Conservation (phyloP, 2,329 filamentous ascomycete species). For the Tolypocladium tundrense region DNA sequence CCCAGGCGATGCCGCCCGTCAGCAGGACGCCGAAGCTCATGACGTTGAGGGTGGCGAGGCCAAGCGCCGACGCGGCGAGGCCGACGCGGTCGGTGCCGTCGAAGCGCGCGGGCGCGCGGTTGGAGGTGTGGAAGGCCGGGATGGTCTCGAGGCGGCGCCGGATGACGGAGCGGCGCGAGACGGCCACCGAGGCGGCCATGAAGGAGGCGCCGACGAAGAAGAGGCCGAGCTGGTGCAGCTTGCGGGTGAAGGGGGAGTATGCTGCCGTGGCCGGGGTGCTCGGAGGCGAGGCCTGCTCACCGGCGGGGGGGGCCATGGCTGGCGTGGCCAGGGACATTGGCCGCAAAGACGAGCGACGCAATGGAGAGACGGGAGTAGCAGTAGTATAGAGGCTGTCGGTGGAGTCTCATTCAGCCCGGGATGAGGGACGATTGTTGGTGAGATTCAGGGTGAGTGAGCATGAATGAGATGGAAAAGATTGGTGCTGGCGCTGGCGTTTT, state of each 20-base stretch:
- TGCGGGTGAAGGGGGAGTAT: conserved; percentile 28
- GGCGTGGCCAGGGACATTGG: neutral
- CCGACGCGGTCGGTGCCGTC: conserved; percentile 27
- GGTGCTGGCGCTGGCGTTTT: neutral
- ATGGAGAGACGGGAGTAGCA: neutral
- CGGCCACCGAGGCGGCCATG: conserved; percentile 57
- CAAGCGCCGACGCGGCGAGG: conserved; percentile 75
- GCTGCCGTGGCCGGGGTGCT: neutral
- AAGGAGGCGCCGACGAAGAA: conserved; percentile 69
- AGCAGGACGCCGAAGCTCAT: conserved; percentile 64
- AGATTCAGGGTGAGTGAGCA: neutral
- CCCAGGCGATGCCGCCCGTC: conserved; percentile 64
- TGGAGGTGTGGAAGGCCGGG: conserved; percentile 64
- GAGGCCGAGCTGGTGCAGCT: conserved; percentile 52
- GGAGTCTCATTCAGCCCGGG: neutral
- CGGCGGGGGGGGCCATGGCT: neutral
- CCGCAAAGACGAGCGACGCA: neutral
- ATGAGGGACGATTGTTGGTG: neutral
- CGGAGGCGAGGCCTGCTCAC: neutral
- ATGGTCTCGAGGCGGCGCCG: conserved; percentile 50
- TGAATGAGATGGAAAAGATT: neutral
- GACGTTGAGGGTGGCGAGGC: conserved; percentile 80
- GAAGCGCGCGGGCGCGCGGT: conserved; percentile 23
- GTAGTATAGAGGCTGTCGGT: neutral
- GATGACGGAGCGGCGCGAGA: conserved; percentile 61